Conservation (phyloP, 495 filamentous ascomycete species). For the Umbilicaria muhlenbergii region DNA sequence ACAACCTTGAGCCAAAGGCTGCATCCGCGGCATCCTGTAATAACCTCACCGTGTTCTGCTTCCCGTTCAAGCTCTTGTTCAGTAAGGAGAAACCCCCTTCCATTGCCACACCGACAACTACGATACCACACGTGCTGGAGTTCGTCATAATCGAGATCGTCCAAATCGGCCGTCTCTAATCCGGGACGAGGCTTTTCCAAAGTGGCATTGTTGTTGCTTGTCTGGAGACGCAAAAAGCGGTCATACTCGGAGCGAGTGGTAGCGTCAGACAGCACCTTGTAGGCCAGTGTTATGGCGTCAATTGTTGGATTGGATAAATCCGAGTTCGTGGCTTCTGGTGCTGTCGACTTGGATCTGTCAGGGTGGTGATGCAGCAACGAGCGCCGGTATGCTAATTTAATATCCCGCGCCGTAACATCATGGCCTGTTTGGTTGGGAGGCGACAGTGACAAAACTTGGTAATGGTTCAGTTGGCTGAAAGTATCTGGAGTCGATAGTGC, state of each 20-base stretch:
- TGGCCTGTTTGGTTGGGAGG: too few species aligned
- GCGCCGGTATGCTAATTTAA: constrained; percentile 66
- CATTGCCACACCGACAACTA: constrained; percentile 68
- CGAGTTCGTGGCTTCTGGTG: constrained; percentile 8
- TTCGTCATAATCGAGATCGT: constrained; percentile 51
- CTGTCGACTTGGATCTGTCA: constrained; percentile 39
- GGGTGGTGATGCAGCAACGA: constrained; percentile 70
- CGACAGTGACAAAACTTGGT: too few species aligned
- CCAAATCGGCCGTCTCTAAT: constrained; percentile 68
- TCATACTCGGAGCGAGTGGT: constrained; percentile 49
- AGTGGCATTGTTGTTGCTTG: constrained; percentile 8
- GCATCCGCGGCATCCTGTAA: constrained; percentile 51
- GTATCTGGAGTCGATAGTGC: too few species aligned
- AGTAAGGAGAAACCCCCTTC: constrained; percentile 48
- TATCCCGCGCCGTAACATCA: constrained; percentile 9
- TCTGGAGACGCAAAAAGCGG: constrained; percentile 11
- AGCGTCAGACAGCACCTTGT: constrained; percentile 49
- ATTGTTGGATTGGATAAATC: constrained; percentile 26
- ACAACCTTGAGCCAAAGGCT: constrained; percentile 52
- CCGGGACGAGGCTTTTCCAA: constrained; percentile 36
- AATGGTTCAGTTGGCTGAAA: too few species aligned
- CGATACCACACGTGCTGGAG: constrained; percentile 39
- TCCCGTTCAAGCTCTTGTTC: constrained; percentile 53
- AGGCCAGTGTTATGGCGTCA: constrained; percentile 69
- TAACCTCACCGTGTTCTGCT: constrained; percentile 36